Evolutionary conservation across 1,284 basidiomycete species (phyloP).

Genomic region (Rhodotorula sp.): DNA sequence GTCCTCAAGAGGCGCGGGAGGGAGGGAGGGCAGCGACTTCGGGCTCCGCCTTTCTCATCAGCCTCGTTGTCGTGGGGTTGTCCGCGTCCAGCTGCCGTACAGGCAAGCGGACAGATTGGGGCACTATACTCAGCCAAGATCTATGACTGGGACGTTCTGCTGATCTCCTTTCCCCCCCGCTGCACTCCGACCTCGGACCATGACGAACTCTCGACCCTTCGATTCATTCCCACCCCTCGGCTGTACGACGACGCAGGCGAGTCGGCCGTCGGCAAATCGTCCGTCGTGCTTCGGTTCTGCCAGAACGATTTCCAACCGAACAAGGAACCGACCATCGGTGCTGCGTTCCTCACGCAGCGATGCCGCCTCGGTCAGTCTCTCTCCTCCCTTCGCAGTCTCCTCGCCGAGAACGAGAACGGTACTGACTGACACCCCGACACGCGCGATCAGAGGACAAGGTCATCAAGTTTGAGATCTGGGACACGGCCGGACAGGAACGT

Average conservation of each 20-base stretch:
- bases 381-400: neutral
- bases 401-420: no score
- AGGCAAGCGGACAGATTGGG: no score
- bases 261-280: slow-evolving; percentile 99
- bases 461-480: slow-evolving; percentile 94
- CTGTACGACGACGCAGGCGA: slow-evolving; percentile 60
- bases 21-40: neutral
- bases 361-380: slow-evolving; percentile 37
- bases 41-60: neutral
- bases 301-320: slow-evolving; percentile 92
- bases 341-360: slow-evolving; percentile 59
- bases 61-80: neutral
- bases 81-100: no score
- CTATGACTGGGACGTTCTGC: no score
- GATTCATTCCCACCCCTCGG: neutral
- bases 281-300: slow-evolving; percentile 95
- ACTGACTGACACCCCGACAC: no score
- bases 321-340: slow-evolving; percentile 93
- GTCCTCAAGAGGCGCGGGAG: neutral
- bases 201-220: neutral
- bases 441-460: slow-evolving; percentile 68
- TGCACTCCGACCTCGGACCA: neutral
- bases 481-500: slow-evolving; percentile 91
- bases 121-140: no score
- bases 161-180: no score